phyloP scores from a whole-genome alignment of 441 rosid species.

The Eruca vesicaria region DNA sequence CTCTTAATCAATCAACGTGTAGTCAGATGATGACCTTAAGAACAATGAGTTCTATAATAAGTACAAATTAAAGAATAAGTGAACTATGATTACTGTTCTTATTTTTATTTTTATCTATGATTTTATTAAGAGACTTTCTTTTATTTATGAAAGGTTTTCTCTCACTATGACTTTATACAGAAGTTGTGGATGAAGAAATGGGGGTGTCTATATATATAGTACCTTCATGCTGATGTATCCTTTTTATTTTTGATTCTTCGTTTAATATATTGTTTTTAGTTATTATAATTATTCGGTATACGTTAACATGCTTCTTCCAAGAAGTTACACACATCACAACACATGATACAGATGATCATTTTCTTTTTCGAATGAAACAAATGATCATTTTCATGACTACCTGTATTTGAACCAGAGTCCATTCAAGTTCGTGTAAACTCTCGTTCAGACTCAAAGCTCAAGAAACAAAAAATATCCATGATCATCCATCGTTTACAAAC shows the following conservation, averaged over 20 bases:
- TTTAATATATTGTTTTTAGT: not conserved
- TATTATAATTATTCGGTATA: not conserved
- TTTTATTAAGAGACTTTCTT: not conserved
- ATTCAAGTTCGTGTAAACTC: not conserved
- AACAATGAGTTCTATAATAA: not conserved
- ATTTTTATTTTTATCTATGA: not conserved
- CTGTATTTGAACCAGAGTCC: not conserved
- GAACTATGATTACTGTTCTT: not conserved
- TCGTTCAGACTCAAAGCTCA: not conserved
- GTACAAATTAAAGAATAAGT: not conserved
- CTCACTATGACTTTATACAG: not conserved
- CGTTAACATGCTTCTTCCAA: not conserved
- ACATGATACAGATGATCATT: not conserved
- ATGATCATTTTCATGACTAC: not conserved
- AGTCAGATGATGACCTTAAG: constrained; percentile 1
- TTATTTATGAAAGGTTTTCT: not conserved
- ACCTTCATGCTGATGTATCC: not conserved
- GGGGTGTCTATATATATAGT: not conserved
- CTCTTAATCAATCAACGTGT: not conserved
- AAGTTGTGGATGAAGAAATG: not conserved
- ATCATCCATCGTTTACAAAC: not conserved
- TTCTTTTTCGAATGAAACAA: too few species aligned
- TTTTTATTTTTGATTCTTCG: not conserved
- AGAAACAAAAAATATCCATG: not conserved
- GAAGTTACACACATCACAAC: not conserved